Evolutionary conservation across 2,329 filamentous ascomycete species (phyloP).

Genomic region (Sclerotinia subarctica): DNA sequence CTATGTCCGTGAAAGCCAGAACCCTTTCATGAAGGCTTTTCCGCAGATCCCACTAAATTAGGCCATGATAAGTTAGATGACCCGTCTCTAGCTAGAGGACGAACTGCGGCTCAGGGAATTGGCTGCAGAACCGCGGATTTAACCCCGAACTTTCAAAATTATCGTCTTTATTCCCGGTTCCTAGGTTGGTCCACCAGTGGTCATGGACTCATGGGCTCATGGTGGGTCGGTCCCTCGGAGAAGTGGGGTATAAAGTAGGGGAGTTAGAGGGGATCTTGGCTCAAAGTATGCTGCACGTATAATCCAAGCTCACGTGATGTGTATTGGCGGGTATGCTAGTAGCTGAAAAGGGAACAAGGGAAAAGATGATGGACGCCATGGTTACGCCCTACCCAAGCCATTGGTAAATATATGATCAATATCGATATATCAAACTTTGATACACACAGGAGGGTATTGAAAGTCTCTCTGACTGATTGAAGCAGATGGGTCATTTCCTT

Average conservation of each 20-base stretch:
- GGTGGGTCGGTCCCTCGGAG: neutral
- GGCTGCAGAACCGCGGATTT: conserved; percentile 11
- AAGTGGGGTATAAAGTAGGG: neutral
- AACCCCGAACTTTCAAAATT: neutral
- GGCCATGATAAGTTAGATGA: conserved; percentile 16
- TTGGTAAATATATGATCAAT: neutral
- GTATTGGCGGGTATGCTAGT: neutral
- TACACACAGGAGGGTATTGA: neutral
- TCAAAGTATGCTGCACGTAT: neutral
- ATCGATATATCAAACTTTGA: neutral
- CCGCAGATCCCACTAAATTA: conserved; percentile 5
- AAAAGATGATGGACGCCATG: neutral
- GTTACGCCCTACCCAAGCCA: neutral
- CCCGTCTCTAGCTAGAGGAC: neutral
- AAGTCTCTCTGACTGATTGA: neutral
- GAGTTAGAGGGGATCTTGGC: neutral
- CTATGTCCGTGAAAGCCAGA: neutral
- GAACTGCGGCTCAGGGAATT: neutral
- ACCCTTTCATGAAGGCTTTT: neutral
- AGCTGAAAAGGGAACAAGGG: neutral
- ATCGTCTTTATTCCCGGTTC: conserved; percentile 14
- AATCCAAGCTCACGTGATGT: neutral
- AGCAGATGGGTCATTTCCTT: neutral
- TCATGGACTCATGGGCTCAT: neutral
- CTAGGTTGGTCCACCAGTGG: neutral